Evolutionary conservation across 2,329 filamentous ascomycete species (phyloP).

Genomic region (Dothideomycetes sp.): DNA sequence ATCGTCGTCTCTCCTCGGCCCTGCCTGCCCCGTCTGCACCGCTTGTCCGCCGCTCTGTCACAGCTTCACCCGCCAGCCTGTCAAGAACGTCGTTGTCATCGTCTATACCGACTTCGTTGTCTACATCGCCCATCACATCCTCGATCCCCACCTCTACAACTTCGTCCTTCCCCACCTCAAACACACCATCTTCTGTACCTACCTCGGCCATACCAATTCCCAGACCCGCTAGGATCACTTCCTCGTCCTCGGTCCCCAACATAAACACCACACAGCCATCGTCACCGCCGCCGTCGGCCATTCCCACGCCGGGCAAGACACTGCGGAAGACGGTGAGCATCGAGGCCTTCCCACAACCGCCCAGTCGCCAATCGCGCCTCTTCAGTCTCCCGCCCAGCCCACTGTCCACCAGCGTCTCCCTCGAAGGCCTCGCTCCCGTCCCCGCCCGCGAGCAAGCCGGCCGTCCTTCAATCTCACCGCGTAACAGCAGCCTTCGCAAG

Average conservation of each 20-base stretch:
- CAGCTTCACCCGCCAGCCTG: conserved; percentile 14
- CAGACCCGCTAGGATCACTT: conserved; percentile 28
- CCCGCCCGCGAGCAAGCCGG: conserved; percentile 10
- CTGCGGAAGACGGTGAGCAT: conserved; percentile 86
- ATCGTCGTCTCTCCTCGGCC: too few relatives aligned
- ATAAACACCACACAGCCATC: conserved; percentile 23
- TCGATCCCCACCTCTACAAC: too few relatives aligned
- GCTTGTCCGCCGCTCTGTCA: conserved; percentile 10
- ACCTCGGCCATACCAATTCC: conserved; percentile 44
- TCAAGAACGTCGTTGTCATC: too few relatives aligned
- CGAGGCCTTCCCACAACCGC: conserved; percentile 85
- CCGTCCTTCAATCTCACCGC: conserved; percentile 18
- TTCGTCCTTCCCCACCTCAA: too few relatives aligned
- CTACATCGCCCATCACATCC: conserved; percentile 39
- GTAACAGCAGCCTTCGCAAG: conserved; percentile 13
- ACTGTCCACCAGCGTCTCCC: conserved; percentile 17
- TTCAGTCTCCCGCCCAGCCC: conserved; percentile 51
- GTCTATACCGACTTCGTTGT: too few relatives aligned
- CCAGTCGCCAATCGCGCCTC: conserved; percentile 50
- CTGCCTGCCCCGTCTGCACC: background rate
- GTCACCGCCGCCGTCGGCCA: conserved; percentile 10
- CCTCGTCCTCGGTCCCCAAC: conserved; percentile 44
- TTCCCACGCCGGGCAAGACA: conserved; percentile 44
- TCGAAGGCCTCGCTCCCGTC: conserved; percentile 24
- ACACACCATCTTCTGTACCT: too few relatives aligned